These are phyloP conservation scores for Xylaria longipes DNA, from an alignment of 495 filamentous ascomycete species.

Conservation along the genomic window DNA sequence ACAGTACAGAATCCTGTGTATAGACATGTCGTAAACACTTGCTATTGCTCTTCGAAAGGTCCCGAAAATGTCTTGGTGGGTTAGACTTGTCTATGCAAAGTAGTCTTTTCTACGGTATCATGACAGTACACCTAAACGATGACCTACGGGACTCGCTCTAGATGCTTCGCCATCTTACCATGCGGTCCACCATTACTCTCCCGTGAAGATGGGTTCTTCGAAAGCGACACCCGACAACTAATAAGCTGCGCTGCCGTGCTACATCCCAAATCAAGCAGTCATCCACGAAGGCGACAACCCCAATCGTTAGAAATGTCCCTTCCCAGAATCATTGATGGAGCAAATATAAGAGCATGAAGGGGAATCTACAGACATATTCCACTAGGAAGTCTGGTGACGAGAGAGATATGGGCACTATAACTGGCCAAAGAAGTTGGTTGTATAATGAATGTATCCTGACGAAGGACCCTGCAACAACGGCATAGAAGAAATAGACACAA, in stretches of 20 bases:
- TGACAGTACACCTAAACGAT: background rate
- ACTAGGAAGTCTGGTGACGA: background rate
- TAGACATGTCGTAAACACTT: too few species aligned
- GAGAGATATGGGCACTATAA: background rate
- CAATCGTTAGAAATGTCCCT: background rate
- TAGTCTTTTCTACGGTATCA: background rate
- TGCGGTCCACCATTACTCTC: background rate
- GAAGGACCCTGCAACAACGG: background rate
- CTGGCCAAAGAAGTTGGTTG: background rate
- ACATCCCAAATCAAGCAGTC: background rate
- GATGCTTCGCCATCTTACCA: background rate
- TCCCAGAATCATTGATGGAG: background rate
- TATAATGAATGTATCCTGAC: background rate
- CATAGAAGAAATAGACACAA: background rate
- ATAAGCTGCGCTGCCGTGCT: background rate
- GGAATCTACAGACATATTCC: background rate
- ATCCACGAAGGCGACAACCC: background rate
- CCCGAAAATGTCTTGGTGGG: background rate
- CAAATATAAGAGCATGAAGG: background rate
- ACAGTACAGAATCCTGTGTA: too few species aligned
- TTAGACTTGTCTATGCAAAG: background rate
- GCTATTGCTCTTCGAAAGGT: background rate
- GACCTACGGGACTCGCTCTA: background rate
- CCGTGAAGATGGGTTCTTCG: background rate
- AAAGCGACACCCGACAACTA: background rate